phyloP scores from a whole-genome alignment of 371 early-diverging fungal species.

The Smittium culicis region DNA sequence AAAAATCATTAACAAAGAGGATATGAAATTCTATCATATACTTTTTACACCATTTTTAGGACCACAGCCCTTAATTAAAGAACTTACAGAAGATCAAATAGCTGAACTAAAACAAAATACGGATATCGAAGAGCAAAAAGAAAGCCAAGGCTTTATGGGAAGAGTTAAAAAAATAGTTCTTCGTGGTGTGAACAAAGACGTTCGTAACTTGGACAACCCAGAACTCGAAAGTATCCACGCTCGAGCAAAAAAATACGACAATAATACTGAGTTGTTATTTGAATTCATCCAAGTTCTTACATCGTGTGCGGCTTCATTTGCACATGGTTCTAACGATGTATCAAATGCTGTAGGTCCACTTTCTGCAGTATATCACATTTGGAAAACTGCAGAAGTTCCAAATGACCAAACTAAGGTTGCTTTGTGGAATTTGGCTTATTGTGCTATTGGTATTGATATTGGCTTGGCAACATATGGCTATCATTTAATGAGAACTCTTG shows the following conservation, averaged over 20 bases:
- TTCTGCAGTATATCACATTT: slow-evolving; percentile 52
- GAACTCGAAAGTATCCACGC: slow-evolving; percentile 41
- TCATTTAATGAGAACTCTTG: slow-evolving; percentile 55
- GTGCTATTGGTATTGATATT: slow-evolving; percentile 65
- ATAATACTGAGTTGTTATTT: slow-evolving; percentile 67
- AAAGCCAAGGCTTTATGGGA: background rate
- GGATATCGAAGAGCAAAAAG: background rate
- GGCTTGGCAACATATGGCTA: slow-evolving; percentile 61
- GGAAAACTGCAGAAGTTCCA: slow-evolving; percentile 42
- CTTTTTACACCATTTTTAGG: slow-evolving; percentile 5
- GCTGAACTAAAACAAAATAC: background rate
- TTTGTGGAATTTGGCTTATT: slow-evolving; percentile 61
- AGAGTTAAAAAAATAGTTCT: slow-evolving; percentile 17
- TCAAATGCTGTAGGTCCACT: slow-evolving; percentile 79
- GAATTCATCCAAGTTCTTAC: slow-evolving; percentile 72
- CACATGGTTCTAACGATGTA: slow-evolving; percentile 84
- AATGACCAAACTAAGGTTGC: slow-evolving; percentile 42
- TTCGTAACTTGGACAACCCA: slow-evolving; percentile 37
- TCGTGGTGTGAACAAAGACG: slow-evolving; percentile 44
- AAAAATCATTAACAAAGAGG: slow-evolving; percentile 45
- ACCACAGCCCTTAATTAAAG: slow-evolving; percentile 10
- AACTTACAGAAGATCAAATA: slow-evolving; percentile 11
- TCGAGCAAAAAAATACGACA: slow-evolving; percentile 51
- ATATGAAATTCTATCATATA: slow-evolving; percentile 49
- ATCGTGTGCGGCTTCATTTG: slow-evolving; percentile 72